A percentile compares a stretch with the other conserved stretches of the same genome.
These are phyloP conservation scores for Hamamelis virginiana DNA, from an alignment of 164 flowering plant genomes.

Conservation along the genomic window DNA sequence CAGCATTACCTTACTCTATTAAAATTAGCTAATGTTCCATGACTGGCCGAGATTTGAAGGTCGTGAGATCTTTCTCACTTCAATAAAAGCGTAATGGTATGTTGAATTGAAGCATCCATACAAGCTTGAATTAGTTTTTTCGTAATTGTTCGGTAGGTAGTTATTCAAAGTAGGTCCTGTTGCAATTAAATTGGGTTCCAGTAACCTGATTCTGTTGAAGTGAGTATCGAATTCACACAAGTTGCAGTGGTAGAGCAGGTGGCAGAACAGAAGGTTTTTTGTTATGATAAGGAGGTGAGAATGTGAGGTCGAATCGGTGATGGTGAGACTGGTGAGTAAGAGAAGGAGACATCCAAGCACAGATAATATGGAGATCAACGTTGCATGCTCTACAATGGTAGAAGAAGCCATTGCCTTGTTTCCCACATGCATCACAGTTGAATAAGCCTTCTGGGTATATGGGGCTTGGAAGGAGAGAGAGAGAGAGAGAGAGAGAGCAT, in stretches of 20 bases:
- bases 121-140: too few relatives aligned
- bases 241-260: constrained; percentile 43
- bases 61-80: too few relatives aligned
- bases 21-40: too few relatives aligned
- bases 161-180: too few relatives aligned
- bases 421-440: constrained; percentile 44
- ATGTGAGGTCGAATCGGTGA: constrained; percentile 34
- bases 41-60: too few relatives aligned
- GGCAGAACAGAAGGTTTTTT: constrained; percentile 24
- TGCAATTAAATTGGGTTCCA: too few relatives aligned
- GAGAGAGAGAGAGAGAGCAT: constrained; percentile 7
- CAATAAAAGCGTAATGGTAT: too few relatives aligned
- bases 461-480: constrained; percentile 33
- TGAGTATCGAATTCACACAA: constrained; percentile 42
- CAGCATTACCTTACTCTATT: too few relatives aligned
- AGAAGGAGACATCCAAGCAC: constrained; percentile 32
- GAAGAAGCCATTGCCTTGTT: constrained; percentile 37
- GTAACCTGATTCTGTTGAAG: constrained; percentile 23
- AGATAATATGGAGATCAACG: constrained; percentile 34
- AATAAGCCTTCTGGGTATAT: constrained; percentile 36
- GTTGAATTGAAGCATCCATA: too few relatives aligned
- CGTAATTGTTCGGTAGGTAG: too few relatives aligned
- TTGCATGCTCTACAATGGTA: constrained; percentile 37
- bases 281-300: constrained; percentile 28
- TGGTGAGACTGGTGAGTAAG: constrained; percentile 28